Evolutionary conservation across 768 basidiomycete species (phyloP), one percentile per base, ranked within the genome.

Genomic region (Leccinellum rugosiceps): DNA sequence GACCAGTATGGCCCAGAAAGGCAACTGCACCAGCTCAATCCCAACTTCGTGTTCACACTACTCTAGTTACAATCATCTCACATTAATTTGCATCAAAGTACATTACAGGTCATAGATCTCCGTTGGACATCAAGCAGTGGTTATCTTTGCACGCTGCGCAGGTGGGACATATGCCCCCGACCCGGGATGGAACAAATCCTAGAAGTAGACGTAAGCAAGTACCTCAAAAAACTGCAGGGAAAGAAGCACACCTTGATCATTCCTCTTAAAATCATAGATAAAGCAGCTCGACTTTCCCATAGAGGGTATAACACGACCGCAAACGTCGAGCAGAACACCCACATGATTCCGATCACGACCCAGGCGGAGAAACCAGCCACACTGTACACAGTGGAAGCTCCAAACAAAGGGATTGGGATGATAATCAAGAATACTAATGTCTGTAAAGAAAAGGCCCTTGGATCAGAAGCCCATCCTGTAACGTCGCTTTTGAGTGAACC

Each of bases 331-430:
- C 79, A 75, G 73, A 95, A 94, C 21, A 87, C 77, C 94, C 94
- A 97, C 34, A 87, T 75, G 58, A 97, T 86, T 2, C 90, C 88
- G 55, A 95, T 75, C 44, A 82, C 74, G 8, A 96, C 87, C 93
- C 93, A 97, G 0, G 82, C 87, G 0, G 84, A 81, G 56, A 92
- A 78, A 6, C 88, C 90, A 10, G 72, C 63, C 41, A 81, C 77
- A 23, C 81, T 79, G 59, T 84, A 94, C 23, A 94, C 74, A 30
- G 89, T 87, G 43, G 81, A 80, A 0, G 91, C 86, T 68, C 89
- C 90, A 78, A 96, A 96, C 8, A 95, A 77, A 3, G 93, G 93
- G 2, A 97, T 72, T 0, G 94, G 95, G 53, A 97, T 83, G 54
- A 92, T 53, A 62, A 93, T 73, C 63, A 92, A 79, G 65, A 92